Percentiles rank a stretch among this genome's conserved stretches.
Conservation (phyloP, 345 rosid genomes). For the Draba incana region DNA sequence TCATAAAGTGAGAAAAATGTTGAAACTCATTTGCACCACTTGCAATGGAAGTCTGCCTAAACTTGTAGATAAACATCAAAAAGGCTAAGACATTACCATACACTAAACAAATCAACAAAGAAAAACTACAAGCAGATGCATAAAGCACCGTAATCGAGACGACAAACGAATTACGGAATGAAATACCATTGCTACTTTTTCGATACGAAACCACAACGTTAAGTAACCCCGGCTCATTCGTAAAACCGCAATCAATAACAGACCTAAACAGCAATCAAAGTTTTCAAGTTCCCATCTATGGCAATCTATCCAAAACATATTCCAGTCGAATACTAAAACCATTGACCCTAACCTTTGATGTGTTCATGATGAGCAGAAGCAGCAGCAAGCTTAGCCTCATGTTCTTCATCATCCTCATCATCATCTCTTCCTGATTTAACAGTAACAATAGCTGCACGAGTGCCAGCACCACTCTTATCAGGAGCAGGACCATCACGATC, state of each 20-base stretch:
- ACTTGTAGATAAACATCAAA: background rate
- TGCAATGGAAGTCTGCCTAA: conserved; percentile 15
- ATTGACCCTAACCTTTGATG: conserved; percentile 45
- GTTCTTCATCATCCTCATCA: conserved; percentile 35
- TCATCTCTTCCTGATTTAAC: conserved; percentile 40
- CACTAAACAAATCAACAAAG: conserved; percentile 16
- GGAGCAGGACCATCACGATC: conserved; percentile 50
- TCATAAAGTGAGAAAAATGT: conserved; percentile 11
- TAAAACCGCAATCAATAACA: conserved; percentile 1
- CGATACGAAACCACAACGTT: conserved; percentile 7
- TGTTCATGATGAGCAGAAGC: conserved; percentile 36
- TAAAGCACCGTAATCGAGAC: background rate
- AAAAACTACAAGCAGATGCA: background rate
- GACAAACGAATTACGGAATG: conserved; percentile 4
- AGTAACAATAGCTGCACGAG: conserved; percentile 46
- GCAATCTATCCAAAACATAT: background rate
- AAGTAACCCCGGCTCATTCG: background rate
- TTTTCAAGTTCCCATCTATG: conserved; percentile 12
- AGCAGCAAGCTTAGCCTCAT: conserved; percentile 36
- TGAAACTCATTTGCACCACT: conserved; percentile 17
- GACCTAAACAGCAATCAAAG: background rate
- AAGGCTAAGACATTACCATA: conserved; percentile 18
- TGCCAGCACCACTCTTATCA: conserved; percentile 29
- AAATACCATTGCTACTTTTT: background rate
- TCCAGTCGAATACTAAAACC: conserved; percentile 9